Evolutionary conservation across 1,284 basidiomycete species (phyloP).

Genomic region (Thelephora terrestris): DNA sequence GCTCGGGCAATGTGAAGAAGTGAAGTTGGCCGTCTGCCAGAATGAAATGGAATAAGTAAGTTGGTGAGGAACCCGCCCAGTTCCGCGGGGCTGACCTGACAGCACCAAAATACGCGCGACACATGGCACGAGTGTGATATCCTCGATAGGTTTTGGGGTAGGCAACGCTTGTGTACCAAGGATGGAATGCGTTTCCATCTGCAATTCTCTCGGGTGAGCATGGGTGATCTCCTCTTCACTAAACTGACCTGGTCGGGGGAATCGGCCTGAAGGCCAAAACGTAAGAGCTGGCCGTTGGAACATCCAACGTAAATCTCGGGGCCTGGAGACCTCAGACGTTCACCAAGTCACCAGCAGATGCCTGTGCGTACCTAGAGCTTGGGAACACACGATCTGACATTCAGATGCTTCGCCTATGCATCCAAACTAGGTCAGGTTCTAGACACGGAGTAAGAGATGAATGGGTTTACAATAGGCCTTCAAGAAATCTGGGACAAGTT

Average conservation of each 20-base stretch:
- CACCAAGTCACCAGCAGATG: neutral
- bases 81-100: slow-evolving; percentile 39
- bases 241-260: slow-evolving; percentile 38
- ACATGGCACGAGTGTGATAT: slow-evolving; percentile 69
- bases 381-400: neutral
- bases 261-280: slow-evolving; percentile 53
- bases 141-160: slow-evolving; percentile 57
- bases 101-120: slow-evolving; percentile 62
- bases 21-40: slow-evolving; percentile 71
- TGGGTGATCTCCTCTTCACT: neutral
- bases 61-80: slow-evolving; percentile 4
- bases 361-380: neutral
- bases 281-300: slow-evolving; percentile 59
- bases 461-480: neutral
- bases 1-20: slow-evolving; percentile 69
- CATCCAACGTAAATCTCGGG: slow-evolving; percentile 70
- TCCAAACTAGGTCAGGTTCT: too few relatives aligned
- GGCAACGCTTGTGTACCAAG: slow-evolving; percentile 58
- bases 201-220: neutral
- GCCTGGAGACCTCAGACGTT: slow-evolving; percentile 24
- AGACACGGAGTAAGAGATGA: neutral
- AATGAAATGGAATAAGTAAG: neutral
- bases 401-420: neutral
- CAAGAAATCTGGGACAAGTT: neutral
- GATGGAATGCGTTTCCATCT: slow-evolving; percentile 58